Conservation (phyloP, 768 basidiomycete genomes). For the Lactarius hengduanensis region DNA sequence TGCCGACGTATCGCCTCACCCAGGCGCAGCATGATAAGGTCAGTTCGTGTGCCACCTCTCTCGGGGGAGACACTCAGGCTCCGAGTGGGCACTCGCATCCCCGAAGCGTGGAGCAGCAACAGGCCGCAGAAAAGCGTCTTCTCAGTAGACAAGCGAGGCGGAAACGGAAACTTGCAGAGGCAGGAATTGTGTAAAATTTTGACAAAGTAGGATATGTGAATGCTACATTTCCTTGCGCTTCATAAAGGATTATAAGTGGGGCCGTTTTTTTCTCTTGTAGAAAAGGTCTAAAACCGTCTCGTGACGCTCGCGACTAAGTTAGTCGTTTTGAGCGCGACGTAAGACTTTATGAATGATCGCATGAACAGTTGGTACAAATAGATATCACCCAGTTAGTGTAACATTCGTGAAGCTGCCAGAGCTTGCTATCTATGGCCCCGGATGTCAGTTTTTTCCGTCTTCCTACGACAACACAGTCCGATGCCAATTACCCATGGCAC, state of each 20-base stretch:
- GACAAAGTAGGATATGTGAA: conserved; percentile 80
- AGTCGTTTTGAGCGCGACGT: not conserved
- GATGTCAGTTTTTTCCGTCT: not conserved
- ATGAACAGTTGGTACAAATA: not conserved
- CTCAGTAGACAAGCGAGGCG: conserved; percentile 62
- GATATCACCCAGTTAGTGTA: not conserved
- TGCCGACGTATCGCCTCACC: conserved; percentile 71
- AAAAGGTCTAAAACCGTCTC: conserved; percentile 37
- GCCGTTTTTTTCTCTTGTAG: conserved; percentile 33
- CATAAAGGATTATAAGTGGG: not conserved
- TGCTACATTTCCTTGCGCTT: conserved; percentile 25
- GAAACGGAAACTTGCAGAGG: conserved; percentile 72
- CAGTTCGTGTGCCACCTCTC: conserved; percentile 6
- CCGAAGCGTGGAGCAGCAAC: too few relatives aligned
- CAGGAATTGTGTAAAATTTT: conserved; percentile 88
- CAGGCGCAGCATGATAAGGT: conserved; percentile 84
- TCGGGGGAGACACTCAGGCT: not conserved
- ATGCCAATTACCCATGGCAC: not conserved
- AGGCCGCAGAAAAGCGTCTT: too few relatives aligned
- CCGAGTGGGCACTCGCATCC: too few relatives aligned
- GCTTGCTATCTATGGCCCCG: not conserved
- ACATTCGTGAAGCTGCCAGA: not conserved
- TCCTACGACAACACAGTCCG: not conserved
- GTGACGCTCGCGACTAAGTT: conserved; percentile 2
- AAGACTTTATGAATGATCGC: not conserved